Conservation (phyloP, 2,329 filamentous ascomycete genomes). For the Immersiporthe knoxdaviesiana region DNA sequence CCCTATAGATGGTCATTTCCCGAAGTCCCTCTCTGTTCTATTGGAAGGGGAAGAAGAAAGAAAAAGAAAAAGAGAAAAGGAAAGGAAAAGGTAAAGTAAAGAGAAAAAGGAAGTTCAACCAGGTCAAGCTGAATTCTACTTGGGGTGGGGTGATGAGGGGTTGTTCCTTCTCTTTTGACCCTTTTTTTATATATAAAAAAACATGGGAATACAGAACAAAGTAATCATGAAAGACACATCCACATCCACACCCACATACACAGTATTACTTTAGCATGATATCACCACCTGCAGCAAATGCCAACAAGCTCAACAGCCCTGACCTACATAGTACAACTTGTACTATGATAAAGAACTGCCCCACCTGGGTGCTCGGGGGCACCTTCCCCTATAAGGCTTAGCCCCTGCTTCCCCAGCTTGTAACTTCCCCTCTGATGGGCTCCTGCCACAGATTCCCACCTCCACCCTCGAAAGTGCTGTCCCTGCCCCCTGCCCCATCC, state of each 20-base stretch:
- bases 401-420: background rate
- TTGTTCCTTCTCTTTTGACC: background rate
- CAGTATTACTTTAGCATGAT: no score
- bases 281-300: background rate
- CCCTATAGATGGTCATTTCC: no score
- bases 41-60: no score
- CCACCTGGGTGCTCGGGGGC: background rate
- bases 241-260: background rate
- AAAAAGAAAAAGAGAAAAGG: no score
- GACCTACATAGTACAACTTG: no score
- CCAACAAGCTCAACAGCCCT: background rate
- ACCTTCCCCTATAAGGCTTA: conserved; percentile 10
- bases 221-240: background rate
- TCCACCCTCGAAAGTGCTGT: background rate
- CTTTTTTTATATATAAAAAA: background rate
- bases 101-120: no score
- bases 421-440: background rate
- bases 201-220: background rate
- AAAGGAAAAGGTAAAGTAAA: no score
- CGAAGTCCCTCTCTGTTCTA: background rate
- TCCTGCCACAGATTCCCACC: background rate
- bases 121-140: no score
- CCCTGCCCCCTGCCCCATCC: background rate
- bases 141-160: background rate
- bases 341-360: no score